Conservation (phyloP, 2,329 filamentous ascomycete species). For the Graphilbum sp. region DNA sequence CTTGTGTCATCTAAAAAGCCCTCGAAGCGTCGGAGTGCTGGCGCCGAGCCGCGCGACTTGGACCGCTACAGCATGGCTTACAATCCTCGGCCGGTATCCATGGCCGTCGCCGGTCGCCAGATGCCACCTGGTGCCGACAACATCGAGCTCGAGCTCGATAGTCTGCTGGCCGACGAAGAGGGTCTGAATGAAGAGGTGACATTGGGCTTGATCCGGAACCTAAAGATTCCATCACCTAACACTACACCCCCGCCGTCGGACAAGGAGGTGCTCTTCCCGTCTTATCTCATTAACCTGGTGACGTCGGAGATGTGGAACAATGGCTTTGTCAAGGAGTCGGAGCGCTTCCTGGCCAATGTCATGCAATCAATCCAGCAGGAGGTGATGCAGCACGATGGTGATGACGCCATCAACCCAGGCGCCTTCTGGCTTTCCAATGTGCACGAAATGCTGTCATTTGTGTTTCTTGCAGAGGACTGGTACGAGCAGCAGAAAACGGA, state of each 20-base stretch:
- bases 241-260: constrained; percentile 82
- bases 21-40: constrained; percentile 83
- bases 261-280: constrained; percentile 97
- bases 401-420: constrained; percentile 91
- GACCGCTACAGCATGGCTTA: constrained; percentile 87
- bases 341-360: constrained; percentile 95
- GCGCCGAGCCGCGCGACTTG: constrained; percentile 66
- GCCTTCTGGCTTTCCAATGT: constrained; percentile 99
- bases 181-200: constrained; percentile 94
- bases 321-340: constrained; percentile 97
- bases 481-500: constrained; percentile 99
- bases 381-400: constrained; percentile 96
- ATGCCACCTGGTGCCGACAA: constrained; percentile 61
- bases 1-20: constrained; percentile 85
- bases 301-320: constrained; percentile 99
- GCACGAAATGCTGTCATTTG: constrained; percentile 98
- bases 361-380: constrained; percentile 99
- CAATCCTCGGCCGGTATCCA: constrained; percentile 89
- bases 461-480: constrained; percentile 98
- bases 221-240: constrained; percentile 86
- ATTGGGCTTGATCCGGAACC: constrained; percentile 85
- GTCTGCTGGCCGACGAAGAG: constrained; percentile 85
- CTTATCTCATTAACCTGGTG: constrained; percentile 96
- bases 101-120: constrained; percentile 67
- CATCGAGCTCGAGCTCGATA: constrained; percentile 88